Evolutionary conservation across 1,284 basidiomycete genomes (phyloP), one percentile per base, ranked within the genome.

Genomic region (Boletus mariae): DNA sequence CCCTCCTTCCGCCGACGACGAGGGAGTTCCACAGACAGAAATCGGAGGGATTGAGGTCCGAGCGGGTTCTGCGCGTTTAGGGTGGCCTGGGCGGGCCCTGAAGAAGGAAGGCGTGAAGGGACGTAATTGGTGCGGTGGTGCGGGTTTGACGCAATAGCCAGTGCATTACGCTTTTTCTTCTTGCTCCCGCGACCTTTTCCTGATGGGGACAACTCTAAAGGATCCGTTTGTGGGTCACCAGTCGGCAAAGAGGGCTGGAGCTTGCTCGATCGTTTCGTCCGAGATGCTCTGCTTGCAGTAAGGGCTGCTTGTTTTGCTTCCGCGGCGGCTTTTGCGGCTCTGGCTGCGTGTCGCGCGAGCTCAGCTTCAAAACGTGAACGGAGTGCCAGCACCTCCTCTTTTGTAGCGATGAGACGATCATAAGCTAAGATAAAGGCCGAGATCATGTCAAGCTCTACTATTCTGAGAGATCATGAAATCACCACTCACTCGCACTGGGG

Each of bases 51-150:
- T 20, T 78, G 72, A 10, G 84, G 83, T 48, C 79, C 79, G 47
- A 87, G 71, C 48, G 72, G 69, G 62, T 77, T 80, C 63, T 78
- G 74, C 47, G 70, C 65, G 45, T 75, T 78, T 53, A 68, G 66
- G 37, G 68, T 66, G 40, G 71, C 66, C 63, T 74, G 71, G 17
- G 70, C 68, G 43, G 71, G 72, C 5, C 74, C 77, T n/a, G 79
- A 75, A 65, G 83, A 75, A 13, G 88, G 84, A 54, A 91, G 72
- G 12, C 90, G 79, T 50, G 89, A 90, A 25, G 90, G 89, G 41
- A 91, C 83, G 70, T 92, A 92, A 73, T 94, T 94, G 62, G 88
- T 79, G 45, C 93, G 78, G 72, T 94, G 92, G 70, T 95, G 92
- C 5, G 92, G 92, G 65, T 94, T 94, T 43, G 89, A 89, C 49